Conservation (phyloP, 139 green algal genomes). For the Dunaliella sp. region DNA sequence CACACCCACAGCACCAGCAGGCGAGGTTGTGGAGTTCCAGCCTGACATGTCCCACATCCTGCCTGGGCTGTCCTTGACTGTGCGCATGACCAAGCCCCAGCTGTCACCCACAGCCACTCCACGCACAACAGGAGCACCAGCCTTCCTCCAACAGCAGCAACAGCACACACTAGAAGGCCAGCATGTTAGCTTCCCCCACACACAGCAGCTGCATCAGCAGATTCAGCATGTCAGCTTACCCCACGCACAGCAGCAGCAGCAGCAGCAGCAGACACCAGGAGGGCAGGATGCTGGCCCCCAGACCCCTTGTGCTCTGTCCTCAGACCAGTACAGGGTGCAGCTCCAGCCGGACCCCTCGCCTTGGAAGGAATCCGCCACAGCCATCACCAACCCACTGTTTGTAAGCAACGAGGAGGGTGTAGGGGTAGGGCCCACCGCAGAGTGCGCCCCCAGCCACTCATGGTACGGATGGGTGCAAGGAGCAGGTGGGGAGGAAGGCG, state of each 20-base stretch:
- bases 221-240: too few species aligned
- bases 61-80: slow-evolving; percentile 22
- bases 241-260: background rate
- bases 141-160: background rate
- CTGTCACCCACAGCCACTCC: background rate
- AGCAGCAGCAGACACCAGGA: background rate
- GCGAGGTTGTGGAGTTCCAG: slow-evolving; percentile 19
- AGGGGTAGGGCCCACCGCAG: too few species aligned
- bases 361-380: background rate
- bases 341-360: too few species aligned
- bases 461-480: too few species aligned
- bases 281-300: too few species aligned
- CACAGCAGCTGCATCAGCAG: background rate
- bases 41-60: slow-evolving; percentile 29
- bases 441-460: too few species aligned
- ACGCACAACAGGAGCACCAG: background rate
- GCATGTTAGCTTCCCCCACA: too few species aligned
- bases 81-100: slow-evolving; percentile 16
- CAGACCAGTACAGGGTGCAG: too few species aligned
- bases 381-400: background rate
- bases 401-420: background rate
- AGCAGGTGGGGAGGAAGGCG: background rate
- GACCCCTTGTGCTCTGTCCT: too few species aligned
- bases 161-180: too few species aligned
- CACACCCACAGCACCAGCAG: background rate